Conservation (phyloP, 495 filamentous ascomycete species). For the Aspergillus sclerotioniger region DNA sequence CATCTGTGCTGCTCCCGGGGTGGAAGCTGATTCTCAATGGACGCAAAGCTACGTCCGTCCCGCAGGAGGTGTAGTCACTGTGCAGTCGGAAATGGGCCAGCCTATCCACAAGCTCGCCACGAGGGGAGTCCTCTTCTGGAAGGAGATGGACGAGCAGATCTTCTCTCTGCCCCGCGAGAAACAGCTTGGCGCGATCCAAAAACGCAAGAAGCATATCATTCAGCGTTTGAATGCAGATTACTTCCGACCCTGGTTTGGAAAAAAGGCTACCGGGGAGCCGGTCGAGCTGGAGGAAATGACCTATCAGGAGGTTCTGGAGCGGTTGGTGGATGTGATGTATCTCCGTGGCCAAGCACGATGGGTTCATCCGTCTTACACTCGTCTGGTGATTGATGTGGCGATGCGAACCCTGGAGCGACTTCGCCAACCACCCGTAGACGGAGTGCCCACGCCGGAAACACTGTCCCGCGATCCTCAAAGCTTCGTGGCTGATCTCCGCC, state of each 20-base stretch:
- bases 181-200: slow-evolving; percentile 22
- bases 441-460: not conserved
- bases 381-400: not conserved
- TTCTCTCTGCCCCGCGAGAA: slow-evolving; percentile 30
- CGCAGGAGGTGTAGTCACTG: slow-evolving; percentile 36
- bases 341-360: not conserved
- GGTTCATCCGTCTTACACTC: not conserved
- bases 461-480: not conserved
- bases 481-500: not conserved
- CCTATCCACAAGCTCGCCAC: slow-evolving; percentile 44
- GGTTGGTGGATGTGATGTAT: not conserved
- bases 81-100: slow-evolving; percentile 43
- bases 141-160: slow-evolving; percentile 36
- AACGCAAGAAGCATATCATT: slow-evolving; percentile 17
- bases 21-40: slow-evolving; percentile 28
- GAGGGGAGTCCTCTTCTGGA: slow-evolving; percentile 36
- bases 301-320: not conserved
- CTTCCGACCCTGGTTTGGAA: slow-evolving; percentile 5
- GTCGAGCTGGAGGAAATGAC: slow-evolving; percentile 1
- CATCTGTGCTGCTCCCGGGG: slow-evolving; percentile 29
- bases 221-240: not conserved
- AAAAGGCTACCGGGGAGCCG: not conserved
- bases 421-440: not conserved
- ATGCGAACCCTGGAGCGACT: not conserved
- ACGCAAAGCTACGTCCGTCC: slow-evolving; percentile 25